These are phyloP conservation scores for Pseudoperonospora humuli DNA, from an alignment of 352 stramenopile species.

Conservation along the genomic window DNA sequence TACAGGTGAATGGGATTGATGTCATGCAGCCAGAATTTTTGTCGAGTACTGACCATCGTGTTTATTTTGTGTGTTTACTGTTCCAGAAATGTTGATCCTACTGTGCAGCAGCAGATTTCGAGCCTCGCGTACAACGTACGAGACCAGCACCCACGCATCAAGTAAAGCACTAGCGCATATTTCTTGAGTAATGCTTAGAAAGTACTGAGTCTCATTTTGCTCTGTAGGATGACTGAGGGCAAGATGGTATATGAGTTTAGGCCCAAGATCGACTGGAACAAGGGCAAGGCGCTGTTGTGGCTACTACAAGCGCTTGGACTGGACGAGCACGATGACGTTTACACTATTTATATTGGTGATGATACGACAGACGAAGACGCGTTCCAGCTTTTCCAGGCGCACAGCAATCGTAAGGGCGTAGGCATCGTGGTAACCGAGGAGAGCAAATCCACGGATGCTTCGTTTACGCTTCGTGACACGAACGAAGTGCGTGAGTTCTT, in stretches of 20 bases:
- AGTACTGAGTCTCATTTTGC: background rate
- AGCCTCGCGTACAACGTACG: conserved; percentile 33
- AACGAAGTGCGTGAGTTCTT: conserved; percentile 69
- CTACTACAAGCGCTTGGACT: conserved; percentile 67
- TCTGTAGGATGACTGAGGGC: conserved; percentile 59
- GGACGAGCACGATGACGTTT: conserved; percentile 68
- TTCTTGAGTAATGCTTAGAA: background rate
- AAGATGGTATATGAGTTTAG: conserved; percentile 90
- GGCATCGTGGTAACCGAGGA: conserved; percentile 80
- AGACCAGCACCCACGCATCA: conserved; percentile 49
- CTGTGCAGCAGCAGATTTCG: conserved; percentile 30
- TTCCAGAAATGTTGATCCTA: conserved; percentile 49
- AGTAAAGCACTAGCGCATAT: conserved; percentile 20
- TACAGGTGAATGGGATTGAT: conserved; percentile 48
- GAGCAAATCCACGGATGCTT: conserved; percentile 55
- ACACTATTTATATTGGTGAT: conserved; percentile 90
- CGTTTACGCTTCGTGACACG: conserved; percentile 72
- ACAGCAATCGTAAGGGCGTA: conserved; percentile 51
- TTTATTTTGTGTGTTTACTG: conserved; percentile 1
- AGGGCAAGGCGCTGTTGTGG: conserved; percentile 86
- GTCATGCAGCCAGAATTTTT: background rate
- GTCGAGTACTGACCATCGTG: background rate
- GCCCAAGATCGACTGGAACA: conserved; percentile 89
- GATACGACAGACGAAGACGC: conserved; percentile 88
- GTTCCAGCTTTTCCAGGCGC: conserved; percentile 59